Evolutionary conservation across 2,329 filamentous ascomycete species (phyloP).

Genomic region (Phaeosphaeriaceae sp.): DNA sequence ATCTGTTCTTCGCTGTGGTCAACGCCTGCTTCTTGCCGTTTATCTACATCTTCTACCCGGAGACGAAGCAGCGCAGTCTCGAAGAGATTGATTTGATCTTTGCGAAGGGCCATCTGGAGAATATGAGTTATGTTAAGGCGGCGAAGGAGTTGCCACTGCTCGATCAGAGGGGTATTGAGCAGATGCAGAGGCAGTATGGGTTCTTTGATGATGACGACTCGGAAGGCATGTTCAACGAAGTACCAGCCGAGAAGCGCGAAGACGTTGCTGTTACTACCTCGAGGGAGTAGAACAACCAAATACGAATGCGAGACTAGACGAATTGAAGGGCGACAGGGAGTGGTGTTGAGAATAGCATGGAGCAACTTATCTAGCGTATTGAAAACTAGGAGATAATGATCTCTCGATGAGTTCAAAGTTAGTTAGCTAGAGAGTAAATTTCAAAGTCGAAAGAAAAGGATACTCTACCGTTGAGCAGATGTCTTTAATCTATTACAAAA

Average conservation of each 20-base stretch:
- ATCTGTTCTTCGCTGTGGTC: conserved; percentile 57
- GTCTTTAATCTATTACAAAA: too few relatives aligned
- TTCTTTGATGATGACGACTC: conserved; percentile 36
- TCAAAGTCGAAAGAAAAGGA: too few relatives aligned
- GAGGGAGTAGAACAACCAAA: not conserved
- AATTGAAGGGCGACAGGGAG: too few relatives aligned
- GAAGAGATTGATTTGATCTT: conserved; percentile 60
- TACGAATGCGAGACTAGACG: too few relatives aligned
- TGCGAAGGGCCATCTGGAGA: conserved; percentile 54
- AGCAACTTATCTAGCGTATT: too few relatives aligned
- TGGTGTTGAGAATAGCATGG: too few relatives aligned
- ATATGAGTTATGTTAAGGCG: conserved; percentile 65
- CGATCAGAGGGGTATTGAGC: conserved; percentile 59
- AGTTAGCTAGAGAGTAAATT: too few relatives aligned
- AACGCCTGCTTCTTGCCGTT: conserved; percentile 58
- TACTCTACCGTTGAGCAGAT: too few relatives aligned
- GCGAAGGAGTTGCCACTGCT: conserved; percentile 64
- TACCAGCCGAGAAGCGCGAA: not conserved
- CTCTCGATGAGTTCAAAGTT: too few relatives aligned
- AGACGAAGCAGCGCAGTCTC: conserved; percentile 56
- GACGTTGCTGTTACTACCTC: not conserved
- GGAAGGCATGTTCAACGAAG: conserved; percentile 5
- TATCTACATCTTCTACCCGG: conserved; percentile 61
- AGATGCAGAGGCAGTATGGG: conserved; percentile 50
- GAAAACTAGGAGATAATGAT: too few relatives aligned